phyloP scores from a whole-genome alignment of 148 eudicot genomes.

The Rhododendron griersonianum region DNA sequence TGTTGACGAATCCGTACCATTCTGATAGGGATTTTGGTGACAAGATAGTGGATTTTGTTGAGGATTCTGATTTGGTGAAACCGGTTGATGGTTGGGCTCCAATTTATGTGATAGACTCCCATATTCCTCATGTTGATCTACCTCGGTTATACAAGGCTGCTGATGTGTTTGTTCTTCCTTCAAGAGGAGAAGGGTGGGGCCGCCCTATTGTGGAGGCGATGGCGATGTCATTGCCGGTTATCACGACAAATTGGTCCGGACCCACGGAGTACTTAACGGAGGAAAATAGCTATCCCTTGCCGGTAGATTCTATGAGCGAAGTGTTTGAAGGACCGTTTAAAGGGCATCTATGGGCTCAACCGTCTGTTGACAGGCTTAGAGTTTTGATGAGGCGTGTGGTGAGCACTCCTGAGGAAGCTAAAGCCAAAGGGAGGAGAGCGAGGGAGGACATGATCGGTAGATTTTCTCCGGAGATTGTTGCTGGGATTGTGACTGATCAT shows the following conservation, averaged over 20 bases:
- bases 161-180: conserved; percentile 61
- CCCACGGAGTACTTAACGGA: conserved; percentile 60
- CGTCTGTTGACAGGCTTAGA: conserved; percentile 51
- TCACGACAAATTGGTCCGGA: conserved; percentile 71
- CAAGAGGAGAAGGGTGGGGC: conserved; percentile 89
- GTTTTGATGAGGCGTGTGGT: conserved; percentile 52
- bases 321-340: conserved; percentile 61
- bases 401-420: conserved; percentile 52
- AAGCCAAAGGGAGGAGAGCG: conserved; percentile 45
- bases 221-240: conserved; percentile 75
- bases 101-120: conserved; percentile 49
- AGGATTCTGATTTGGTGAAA: conserved; percentile 36
- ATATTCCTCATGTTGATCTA: conserved; percentile 59
- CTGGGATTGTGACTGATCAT: conserved; percentile 27
- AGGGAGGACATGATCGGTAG: conserved; percentile 44
- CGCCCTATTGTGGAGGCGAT: conserved; percentile 77
- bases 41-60: conserved; percentile 48
- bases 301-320: conserved; percentile 45
- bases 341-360: conserved; percentile 84
- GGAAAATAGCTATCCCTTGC: conserved; percentile 57
- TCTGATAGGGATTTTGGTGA: conserved; percentile 46
- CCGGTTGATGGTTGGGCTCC: conserved; percentile 57
- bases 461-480: conserved; percentile 51
- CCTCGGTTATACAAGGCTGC: conserved; percentile 63
- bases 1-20: conserved; percentile 63